These are phyloP conservation scores for Solanum hybrid DNA, from an alignment of 305 asterid species.

Conservation along the genomic window DNA sequence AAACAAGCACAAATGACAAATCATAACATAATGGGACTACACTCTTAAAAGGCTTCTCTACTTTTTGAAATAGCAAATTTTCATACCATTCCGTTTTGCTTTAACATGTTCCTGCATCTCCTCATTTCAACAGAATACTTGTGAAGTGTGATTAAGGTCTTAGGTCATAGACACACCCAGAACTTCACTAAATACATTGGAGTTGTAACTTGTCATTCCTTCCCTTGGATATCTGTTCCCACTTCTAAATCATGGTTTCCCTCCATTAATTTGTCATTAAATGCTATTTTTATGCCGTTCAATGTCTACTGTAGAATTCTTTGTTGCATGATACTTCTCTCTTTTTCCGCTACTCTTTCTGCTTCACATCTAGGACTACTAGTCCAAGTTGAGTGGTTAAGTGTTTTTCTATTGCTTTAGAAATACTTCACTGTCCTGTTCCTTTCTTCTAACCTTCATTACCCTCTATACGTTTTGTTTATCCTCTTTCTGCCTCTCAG, in stretches of 20 bases:
- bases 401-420: neutral
- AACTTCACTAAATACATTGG: neutral
- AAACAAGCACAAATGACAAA: neutral
- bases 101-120: neutral
- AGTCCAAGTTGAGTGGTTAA: neutral
- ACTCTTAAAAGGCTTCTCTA: neutral
- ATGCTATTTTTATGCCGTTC: neutral
- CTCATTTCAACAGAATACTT: neutral
- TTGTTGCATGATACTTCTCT: neutral
- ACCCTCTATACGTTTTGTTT: neutral
- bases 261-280: neutral
- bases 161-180: neutral
- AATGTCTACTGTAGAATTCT: neutral
- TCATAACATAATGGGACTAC: neutral
- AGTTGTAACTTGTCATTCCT: neutral
- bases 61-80: neutral
- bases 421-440: neutral
- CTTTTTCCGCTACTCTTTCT: neutral
- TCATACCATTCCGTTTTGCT: neutral
- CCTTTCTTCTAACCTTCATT: neutral
- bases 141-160: neutral
- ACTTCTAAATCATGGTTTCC: neutral
- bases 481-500: neutral
- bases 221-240: neutral
- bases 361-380: neutral